These are phyloP conservation scores for Glycyrrhiza uralensis DNA, from an alignment of 306 rosid species.

Conservation along the genomic window DNA sequence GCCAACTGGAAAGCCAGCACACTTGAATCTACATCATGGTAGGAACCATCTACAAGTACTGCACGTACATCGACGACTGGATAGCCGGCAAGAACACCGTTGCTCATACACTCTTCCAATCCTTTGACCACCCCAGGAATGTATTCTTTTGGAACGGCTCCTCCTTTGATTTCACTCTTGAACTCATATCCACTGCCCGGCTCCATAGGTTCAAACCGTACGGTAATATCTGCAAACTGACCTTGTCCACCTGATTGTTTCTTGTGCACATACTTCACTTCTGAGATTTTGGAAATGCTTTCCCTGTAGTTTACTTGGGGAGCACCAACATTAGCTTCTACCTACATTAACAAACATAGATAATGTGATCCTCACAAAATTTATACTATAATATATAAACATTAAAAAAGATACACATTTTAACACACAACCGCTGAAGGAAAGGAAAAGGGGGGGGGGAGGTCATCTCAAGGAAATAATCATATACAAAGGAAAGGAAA, in stretches of 20 bases:
- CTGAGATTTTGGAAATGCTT: slow-evolving; percentile 72
- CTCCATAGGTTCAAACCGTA: slow-evolving; percentile 91
- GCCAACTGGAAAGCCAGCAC: slow-evolving; percentile 96
- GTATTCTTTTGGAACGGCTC: slow-evolving; percentile 88
- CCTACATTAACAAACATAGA: slow-evolving; percentile 48
- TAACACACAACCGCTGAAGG: neutral
- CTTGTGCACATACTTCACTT: slow-evolving; percentile 88
- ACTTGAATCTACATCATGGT: slow-evolving; percentile 97
- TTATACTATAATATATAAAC: neutral
- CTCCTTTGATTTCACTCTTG: slow-evolving; percentile 99
- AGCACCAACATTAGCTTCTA: slow-evolving; percentile 97
- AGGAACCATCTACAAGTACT: slow-evolving; percentile 73
- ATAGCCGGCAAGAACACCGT: slow-evolving; percentile 92
- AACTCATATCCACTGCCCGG: slow-evolving; percentile 88
- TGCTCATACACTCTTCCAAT: slow-evolving; percentile 93
- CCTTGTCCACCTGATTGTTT: slow-evolving; percentile 99
- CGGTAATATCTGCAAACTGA: slow-evolving; percentile 89
- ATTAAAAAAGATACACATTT: neutral
- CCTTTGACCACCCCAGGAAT: slow-evolving; percentile 98
- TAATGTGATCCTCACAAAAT: slow-evolving; percentile 1
- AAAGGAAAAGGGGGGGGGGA: neutral
- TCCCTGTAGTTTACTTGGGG: slow-evolving; percentile 98
- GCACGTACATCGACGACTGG: slow-evolving; percentile 95
- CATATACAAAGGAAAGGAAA: neutral
- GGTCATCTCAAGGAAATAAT: neutral